Evolutionary conservation across 495 filamentous ascomycete species (phyloP).

Genomic region (Hypoxylon lienhwacheense): DNA sequence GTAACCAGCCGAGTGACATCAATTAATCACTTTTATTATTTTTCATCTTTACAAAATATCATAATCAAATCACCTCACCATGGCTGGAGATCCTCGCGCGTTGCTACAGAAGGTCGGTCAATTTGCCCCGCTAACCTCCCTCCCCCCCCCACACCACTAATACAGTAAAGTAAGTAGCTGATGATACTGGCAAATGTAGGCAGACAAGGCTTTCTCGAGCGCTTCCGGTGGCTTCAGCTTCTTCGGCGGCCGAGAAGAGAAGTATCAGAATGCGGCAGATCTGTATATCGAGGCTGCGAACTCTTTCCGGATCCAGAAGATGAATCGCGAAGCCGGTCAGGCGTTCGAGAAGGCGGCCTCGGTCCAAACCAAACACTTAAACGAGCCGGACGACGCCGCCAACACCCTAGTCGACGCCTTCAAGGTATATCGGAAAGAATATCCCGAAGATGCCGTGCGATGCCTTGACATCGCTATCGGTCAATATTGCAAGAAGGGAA

Average conservation of each 20-base stretch:
- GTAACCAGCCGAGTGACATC: slow-evolving; percentile 1
- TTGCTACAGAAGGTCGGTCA: slow-evolving; percentile 49
- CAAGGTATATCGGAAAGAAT: slow-evolving; percentile 69
- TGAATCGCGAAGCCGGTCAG: slow-evolving; percentile 76
- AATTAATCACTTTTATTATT: slow-evolving; percentile 1
- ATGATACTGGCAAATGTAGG: slow-evolving; percentile 54
- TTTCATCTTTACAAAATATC: slow-evolving; percentile 3
- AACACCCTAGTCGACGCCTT: slow-evolving; percentile 66
- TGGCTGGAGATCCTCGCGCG: slow-evolving; percentile 52
- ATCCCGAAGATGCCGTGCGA: slow-evolving; percentile 75
- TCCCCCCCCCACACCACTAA: slow-evolving; percentile 19
- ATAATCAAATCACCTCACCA: slow-evolving; percentile 32
- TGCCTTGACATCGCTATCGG: slow-evolving; percentile 73
- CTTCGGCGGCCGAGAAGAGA: slow-evolving; percentile 78
- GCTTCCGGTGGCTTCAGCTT: slow-evolving; percentile 71
- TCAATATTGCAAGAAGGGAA: slow-evolving; percentile 80
- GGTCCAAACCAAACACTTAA: slow-evolving; percentile 73
- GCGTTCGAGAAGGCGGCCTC: slow-evolving; percentile 77
- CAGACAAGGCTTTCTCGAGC: slow-evolving; percentile 71
- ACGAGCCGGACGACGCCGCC: slow-evolving; percentile 86
- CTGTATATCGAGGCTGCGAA: slow-evolving; percentile 81
- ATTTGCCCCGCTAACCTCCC: slow-evolving; percentile 29
- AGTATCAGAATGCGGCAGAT: slow-evolving; percentile 81
- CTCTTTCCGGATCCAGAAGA: slow-evolving; percentile 73
- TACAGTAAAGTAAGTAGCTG: slow-evolving; percentile 34